Base-by-base conservation (phyloP, 2,329 filamentous ascomycete genomes). In the Penicillium sp. region DNA sequence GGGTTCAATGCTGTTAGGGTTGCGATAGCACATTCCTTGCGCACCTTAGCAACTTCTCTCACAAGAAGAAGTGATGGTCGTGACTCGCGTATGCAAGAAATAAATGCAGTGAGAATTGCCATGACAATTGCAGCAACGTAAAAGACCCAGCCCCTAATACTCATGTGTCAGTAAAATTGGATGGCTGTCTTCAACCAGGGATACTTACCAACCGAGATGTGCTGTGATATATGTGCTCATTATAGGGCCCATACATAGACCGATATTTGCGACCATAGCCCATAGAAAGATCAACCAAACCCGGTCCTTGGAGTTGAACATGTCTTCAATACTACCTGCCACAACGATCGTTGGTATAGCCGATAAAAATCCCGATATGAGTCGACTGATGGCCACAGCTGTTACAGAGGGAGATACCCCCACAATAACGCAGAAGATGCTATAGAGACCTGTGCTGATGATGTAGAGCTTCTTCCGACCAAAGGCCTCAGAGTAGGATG, bases 251-350 rank as follows among this genome's bases (percentile, higher is more conserved):
- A 78, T 39, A 2, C 69, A 68, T 3, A 81, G 58, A 0, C 77
- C 80, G 3, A 76, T 59, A 1, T 75, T 78, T 0, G 77, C 70
- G 4, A 69, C 69, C 19, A 71, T 67, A 35, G 73, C 72, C 75
- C 78, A 82, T 1, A 74, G 53, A 46, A 77, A 76, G 1, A 81
- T 71, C 6, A 78, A 58, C 78, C 77, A 81, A 3, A 80, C 74
- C 6, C 80, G 72, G 21, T 68, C 67, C 48, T 70, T 70, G 3
- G 72, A 69, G 49, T 80, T 75, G 64, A 74, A 81, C 66, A 82
- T 75, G 62, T 82, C 79, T 58, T 82, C 80, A 26, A 82, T 72
- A 53, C 76, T 79, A 0, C 80, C 79, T 0, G 75, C 72, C 4
- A 77, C 74, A 7, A 82, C 76, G 7, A 78, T 74, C 0, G 77